Percentiles rank a stretch among this genome's conserved stretches.
Conservation (phyloP, 2,329 filamentous ascomycete species). For the Colletotrichum endophyticum region DNA sequence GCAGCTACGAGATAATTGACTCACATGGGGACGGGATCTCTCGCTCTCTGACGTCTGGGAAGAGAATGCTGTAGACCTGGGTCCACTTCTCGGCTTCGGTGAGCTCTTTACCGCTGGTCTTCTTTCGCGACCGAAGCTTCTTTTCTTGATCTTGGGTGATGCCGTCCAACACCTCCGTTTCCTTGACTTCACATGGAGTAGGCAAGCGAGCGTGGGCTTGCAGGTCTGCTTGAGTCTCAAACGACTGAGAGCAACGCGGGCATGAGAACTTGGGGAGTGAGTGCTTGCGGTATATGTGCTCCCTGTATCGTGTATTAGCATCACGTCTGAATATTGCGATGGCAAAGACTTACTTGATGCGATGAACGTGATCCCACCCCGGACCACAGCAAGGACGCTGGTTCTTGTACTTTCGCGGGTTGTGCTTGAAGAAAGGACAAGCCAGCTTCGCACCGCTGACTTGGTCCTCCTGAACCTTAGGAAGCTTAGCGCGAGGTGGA, state of each 20-base stretch:
- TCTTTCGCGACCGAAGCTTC: slow-evolving; percentile 35
- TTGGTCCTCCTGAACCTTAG: not conserved
- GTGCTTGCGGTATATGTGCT: slow-evolving; percentile 44
- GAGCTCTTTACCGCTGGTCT: slow-evolving; percentile 32
- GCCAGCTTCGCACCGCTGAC: slow-evolving; percentile 26
- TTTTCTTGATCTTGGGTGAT: slow-evolving; percentile 40
- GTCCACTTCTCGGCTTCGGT: slow-evolving; percentile 41
- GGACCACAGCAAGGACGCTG: slow-evolving; percentile 39
- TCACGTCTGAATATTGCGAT: rapidly evolving
- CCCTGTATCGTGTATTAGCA: slow-evolving; percentile 23
- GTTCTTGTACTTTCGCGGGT: slow-evolving; percentile 36
- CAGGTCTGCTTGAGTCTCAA: slow-evolving; percentile 34
- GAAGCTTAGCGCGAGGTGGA: not conserved
- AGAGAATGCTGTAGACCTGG: slow-evolving; percentile 39
- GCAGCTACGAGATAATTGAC: not conserved
- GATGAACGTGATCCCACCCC: slow-evolving; percentile 41
- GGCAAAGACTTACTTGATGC: slow-evolving; percentile 37
- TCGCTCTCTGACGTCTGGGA: slow-evolving; percentile 31
- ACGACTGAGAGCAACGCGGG: slow-evolving; percentile 38
- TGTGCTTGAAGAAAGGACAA: slow-evolving; percentile 45
- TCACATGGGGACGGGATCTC: slow-evolving; percentile 21
- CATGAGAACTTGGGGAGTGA: slow-evolving; percentile 33
- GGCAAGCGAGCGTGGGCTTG: slow-evolving; percentile 33
- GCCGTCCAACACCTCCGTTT: slow-evolving; percentile 34
- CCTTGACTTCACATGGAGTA: slow-evolving; percentile 26